phyloP scores from a whole-genome alignment of 768 basidiomycete species.

The Suillus americanus region DNA sequence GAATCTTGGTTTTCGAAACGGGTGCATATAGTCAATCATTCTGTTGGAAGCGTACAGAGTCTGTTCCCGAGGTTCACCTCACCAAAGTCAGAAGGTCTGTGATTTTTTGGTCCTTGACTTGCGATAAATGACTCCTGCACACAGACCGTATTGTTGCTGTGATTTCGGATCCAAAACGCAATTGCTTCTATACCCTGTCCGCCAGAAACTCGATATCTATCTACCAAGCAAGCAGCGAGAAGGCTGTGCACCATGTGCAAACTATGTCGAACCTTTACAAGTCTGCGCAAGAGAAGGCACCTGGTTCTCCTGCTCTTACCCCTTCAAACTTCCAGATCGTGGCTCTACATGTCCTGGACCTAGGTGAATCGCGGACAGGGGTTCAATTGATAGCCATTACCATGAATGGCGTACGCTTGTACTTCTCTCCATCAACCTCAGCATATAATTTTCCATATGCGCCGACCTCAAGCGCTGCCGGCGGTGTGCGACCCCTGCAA shows the following conservation, averaged over 20 bases:
- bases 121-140: conserved; percentile 9
- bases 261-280: conserved; percentile 76
- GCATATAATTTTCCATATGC: conserved; percentile 52
- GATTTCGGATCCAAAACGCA: conserved; percentile 64
- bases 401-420: conserved; percentile 79
- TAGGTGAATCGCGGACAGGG: conserved; percentile 63
- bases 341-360: conserved; percentile 66
- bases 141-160: conserved; percentile 72
- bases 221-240: conserved; percentile 64
- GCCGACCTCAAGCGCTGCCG: conserved; percentile 27
- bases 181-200: conserved; percentile 78
- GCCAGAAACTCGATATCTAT: conserved; percentile 63
- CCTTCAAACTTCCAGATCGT: conserved; percentile 71
- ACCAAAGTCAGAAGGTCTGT: conserved; percentile 64
- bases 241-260: conserved; percentile 68
- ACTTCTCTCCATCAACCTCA: conserved; percentile 62
- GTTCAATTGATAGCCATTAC: conserved; percentile 83
- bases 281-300: conserved; percentile 76
- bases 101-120: background rate
- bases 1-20: conserved; percentile 93
- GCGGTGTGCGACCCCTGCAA: conserved; percentile 46
- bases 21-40: conserved; percentile 84
- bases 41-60: conserved; percentile 75
- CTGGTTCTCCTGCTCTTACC: conserved; percentile 70
- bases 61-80: conserved; percentile 75